A percentile compares a stretch with the other conserved stretches of the same genome.
phyloP scores from a whole-genome alignment of 2,329 filamentous ascomycete genomes.

The Colletotrichum limetticola region DNA sequence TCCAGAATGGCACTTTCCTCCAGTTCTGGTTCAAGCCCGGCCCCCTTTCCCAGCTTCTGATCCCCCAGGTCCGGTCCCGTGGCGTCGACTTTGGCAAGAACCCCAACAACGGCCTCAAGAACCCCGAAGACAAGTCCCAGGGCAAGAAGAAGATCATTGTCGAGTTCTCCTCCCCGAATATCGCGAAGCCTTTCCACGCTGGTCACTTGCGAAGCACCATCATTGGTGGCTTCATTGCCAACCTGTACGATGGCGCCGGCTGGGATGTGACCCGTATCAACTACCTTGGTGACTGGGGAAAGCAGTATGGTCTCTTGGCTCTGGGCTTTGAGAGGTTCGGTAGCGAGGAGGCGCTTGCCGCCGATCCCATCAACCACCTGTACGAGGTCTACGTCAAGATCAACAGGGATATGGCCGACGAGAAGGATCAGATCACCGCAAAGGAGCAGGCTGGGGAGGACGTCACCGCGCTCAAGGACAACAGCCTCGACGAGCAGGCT shows the following conservation, averaged over 20 bases:
- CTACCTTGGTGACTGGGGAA: slow-evolving; percentile 85
- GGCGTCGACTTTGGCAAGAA: slow-evolving; percentile 73
- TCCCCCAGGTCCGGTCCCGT: slow-evolving; percentile 75
- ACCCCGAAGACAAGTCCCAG: slow-evolving; percentile 68
- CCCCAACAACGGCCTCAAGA: slow-evolving; percentile 66
- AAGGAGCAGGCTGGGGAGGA: slow-evolving; percentile 65
- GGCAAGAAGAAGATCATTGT: slow-evolving; percentile 76
- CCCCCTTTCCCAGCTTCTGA: slow-evolving; percentile 71
- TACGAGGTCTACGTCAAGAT: slow-evolving; percentile 86
- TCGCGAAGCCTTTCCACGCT: slow-evolving; percentile 86
- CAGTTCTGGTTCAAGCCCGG: slow-evolving; percentile 84
- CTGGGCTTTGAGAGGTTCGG: slow-evolving; percentile 82
- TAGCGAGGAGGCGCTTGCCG: slow-evolving; percentile 74
- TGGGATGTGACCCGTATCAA: slow-evolving; percentile 82
- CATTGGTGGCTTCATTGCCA: slow-evolving; percentile 80
- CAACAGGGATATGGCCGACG: slow-evolving; percentile 72
- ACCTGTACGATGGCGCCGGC: slow-evolving; percentile 75
- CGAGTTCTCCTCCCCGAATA: slow-evolving; percentile 88
- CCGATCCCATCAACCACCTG: slow-evolving; percentile 83
- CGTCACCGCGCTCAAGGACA: slow-evolving; percentile 58
- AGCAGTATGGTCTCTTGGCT: slow-evolving; percentile 79
- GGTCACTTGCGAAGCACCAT: slow-evolving; percentile 83
- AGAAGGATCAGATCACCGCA: slow-evolving; percentile 73
- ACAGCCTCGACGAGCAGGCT: slow-evolving; percentile 78
- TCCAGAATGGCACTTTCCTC: slow-evolving; percentile 70